Conservation (phyloP, 306 rosid species). For the Malus fusca region DNA sequence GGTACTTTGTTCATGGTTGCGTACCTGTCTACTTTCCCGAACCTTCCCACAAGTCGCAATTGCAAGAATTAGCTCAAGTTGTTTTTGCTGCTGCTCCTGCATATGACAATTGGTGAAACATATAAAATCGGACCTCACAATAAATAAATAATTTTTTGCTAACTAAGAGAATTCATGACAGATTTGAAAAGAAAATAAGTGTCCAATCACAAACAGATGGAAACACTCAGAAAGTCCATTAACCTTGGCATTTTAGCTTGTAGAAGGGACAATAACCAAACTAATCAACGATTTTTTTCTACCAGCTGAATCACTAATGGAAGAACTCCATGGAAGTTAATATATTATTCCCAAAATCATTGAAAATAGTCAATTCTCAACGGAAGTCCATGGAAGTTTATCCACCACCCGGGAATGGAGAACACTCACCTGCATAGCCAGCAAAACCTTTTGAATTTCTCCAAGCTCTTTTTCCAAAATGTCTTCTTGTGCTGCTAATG, state of each 20-base stretch:
- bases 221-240: neutral
- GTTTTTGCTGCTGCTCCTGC: constrained; percentile 88
- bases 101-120: constrained; percentile 1
- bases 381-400: neutral
- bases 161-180: neutral
- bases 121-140: neutral
- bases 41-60: constrained; percentile 58
- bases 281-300: neutral
- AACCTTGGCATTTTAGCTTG: neutral
- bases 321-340: neutral
- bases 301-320: neutral
- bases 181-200: neutral
- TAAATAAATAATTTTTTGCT: neutral
- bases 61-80: constrained; percentile 79
- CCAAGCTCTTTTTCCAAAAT: constrained; percentile 82
- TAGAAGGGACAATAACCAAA: neutral
- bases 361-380: neutral
- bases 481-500: constrained; percentile 68
- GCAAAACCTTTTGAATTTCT: constrained; percentile 78
- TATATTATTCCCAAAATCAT: neutral
- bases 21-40: constrained; percentile 45
- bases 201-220: neutral
- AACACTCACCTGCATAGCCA: constrained; percentile 82
- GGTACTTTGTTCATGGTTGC: constrained; percentile 21
- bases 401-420: neutral